Evolutionary conservation across 1,284 basidiomycete species (phyloP).

Genomic region (Heterobasidion parviporum): DNA sequence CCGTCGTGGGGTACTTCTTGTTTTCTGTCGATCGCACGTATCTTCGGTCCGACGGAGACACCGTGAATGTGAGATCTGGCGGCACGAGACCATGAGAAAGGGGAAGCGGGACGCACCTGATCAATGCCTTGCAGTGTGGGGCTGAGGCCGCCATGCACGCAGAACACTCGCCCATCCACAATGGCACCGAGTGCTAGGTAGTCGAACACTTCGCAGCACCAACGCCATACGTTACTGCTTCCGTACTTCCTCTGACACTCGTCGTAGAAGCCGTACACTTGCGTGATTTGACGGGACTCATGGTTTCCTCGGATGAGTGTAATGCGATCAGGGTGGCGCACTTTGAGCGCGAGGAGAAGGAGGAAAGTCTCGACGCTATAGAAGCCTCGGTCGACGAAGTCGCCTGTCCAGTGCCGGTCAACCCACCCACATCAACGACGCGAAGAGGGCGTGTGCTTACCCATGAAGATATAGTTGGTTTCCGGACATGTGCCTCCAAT

Average conservation of each 20-base stretch:
- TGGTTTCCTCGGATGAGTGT: conserved; percentile 98
- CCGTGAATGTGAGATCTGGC: background rate
- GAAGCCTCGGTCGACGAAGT: conserved; percentile 96
- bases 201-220: conserved; percentile 98
- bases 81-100: background rate
- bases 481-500: conserved; percentile 93
- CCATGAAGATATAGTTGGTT: conserved; percentile 98
- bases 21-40: conserved; percentile 91
- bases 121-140: conserved; percentile 80
- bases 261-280: conserved; percentile 99
- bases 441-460: conserved; percentile 33
- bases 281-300: conserved; percentile 97
- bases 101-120: conserved; percentile 49
- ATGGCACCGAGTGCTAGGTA: conserved; percentile 92
- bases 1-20: conserved; percentile 99
- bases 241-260: conserved; percentile 98
- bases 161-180: conserved; percentile 91
- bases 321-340: conserved; percentile 95
- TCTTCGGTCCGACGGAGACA: conserved; percentile 39
- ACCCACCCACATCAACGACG: background rate
- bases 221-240: conserved; percentile 92
- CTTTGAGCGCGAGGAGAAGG: conserved; percentile 90
- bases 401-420: conserved; percentile 40
- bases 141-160: conserved; percentile 90
- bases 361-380: conserved; percentile 98